These are phyloP conservation scores for Ophiostoma angusticollis DNA, from an alignment of 2,329 filamentous ascomycete species.

Conservation along the genomic window DNA sequence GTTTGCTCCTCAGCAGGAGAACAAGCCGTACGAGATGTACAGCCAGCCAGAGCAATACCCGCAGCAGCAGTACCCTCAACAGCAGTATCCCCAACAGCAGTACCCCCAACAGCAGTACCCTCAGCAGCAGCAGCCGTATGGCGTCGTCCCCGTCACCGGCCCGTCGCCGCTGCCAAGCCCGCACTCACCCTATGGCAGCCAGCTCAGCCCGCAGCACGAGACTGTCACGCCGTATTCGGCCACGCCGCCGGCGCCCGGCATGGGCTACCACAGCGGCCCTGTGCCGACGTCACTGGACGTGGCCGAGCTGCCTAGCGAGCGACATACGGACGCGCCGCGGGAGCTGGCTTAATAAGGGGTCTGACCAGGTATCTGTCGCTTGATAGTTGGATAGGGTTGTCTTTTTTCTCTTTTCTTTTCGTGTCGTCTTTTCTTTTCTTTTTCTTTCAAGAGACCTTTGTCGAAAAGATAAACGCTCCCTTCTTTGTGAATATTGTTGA, in stretches of 20 bases:
- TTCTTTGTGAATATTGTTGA: no score
- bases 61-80: no score
- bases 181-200: background rate
- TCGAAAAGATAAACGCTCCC: no score
- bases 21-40: no score
- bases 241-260: slow-evolving; percentile 6
- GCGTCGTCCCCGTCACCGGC: background rate
- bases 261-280: slow-evolving; percentile 14
- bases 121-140: slow-evolving; percentile 4
- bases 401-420: background rate
- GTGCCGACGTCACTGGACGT: slow-evolving; percentile 12
- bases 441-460: no score
- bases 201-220: slow-evolving; percentile 11
- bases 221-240: background rate
- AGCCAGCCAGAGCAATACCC: no score
- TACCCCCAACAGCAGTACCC: background rate
- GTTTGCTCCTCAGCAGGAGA: no score
- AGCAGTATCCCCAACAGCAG: slow-evolving; percentile 5
- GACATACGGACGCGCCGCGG: slow-evolving; percentile 20
- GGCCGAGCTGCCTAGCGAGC: slow-evolving; percentile 21
- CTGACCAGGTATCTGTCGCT: no score
- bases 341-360: slow-evolving; percentile 19
- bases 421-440: background rate
- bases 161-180: slow-evolving; percentile 2
- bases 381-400: no score